Base-by-base conservation (phyloP, 1,139 yeast species). In the Kluyveromyces marxianus region DNA sequence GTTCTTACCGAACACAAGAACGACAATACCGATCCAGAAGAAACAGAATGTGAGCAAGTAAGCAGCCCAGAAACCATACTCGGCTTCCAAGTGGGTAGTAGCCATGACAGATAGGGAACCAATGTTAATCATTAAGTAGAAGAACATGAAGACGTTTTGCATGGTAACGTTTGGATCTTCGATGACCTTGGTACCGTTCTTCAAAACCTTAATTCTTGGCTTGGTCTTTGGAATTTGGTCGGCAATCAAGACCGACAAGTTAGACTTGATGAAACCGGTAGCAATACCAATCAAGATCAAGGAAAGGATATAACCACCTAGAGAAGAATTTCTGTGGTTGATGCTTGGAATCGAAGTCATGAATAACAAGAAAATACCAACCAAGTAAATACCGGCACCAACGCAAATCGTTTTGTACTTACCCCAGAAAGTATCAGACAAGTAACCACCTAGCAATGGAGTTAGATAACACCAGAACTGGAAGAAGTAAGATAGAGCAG, bases 381-480 rank as follows among this genome's bases (percentile, higher is more conserved):
- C 51, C 42, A 81, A 70, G 64, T 85, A 86, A 46, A 83, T 58
- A 51, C 72, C 69, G 50, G 83, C 69, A 56, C 81, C 81, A 43
- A 73, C 70, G 60, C 77, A 74, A 58, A 86, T 83, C 41, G 94
- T 81, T 58, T 73, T 77, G 68, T 76, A 80, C 62, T 83, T 81
- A 49, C 95, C 94, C 70, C 77, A 75, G 64, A 70, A 80, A 54
- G 84, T 77, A 66, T 86, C 95, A 45, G 94, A 80, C 32, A 85
- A 55, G 67, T 81, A 78, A 48, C 90, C 95, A 60, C 90, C 90
- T 48, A 81, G 69, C 48, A 86, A 72, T 34, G 95, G 95, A 41
- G 92, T 82, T 42, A 84, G 72, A 62, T 86, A 86, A 62, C 90
- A 83, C 84, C 89, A 81, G 61, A 86, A 85, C 61, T 83, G 87